Base-by-base conservation (phyloP, 345 rosid species). In the Lumnitzera racemosa region DNA sequence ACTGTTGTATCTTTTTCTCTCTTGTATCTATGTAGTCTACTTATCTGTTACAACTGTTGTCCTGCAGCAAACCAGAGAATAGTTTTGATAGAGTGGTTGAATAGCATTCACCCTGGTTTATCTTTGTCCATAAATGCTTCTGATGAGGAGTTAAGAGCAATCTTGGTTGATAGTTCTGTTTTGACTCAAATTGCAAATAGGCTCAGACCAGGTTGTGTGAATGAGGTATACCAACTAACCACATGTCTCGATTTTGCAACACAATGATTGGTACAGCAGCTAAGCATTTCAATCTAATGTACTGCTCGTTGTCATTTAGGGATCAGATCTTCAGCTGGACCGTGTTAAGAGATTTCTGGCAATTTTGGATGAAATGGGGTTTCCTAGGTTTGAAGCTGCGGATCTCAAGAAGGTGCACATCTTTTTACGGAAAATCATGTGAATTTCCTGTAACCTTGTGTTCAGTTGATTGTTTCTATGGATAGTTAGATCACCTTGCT, bases 401-500 rank as follows among this genome's bases (percentile, higher is more conserved):
- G 91, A 92, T 65, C 72, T 92, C 58, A 84, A 89, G 71, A 89
- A 85, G 98, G 98, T 92, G 1, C 9, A 9, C 43, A 81, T 17
- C n/a, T 41, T 6, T 24, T 52, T 7, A 20, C 24, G 13, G 29
- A 59, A 3, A 36, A 36, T 9, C 43, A 9, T 36, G 9, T 17
- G 29, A 15, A 24, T 57, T 46, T 47, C 55, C 1, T 52, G 24
- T 15, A 43, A 20, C 55, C 8, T 55, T 24, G 17, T 58, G 55
- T 49, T 52, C 53, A 59, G 24, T 43, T 50, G 20, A 17, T 14
- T 10, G 1, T 5, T 14, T 16, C 52, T 8, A 52, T 17, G 55
- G 31, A 27, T 27, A 27, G 31, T 27, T 27, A 11, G 20, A 17
- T n/a, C 17, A 57, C 50, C 29, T 59, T 12, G 29, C 12, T 52